Conservation (phyloP, 306 rosid species). For the Lupinus albus region DNA sequence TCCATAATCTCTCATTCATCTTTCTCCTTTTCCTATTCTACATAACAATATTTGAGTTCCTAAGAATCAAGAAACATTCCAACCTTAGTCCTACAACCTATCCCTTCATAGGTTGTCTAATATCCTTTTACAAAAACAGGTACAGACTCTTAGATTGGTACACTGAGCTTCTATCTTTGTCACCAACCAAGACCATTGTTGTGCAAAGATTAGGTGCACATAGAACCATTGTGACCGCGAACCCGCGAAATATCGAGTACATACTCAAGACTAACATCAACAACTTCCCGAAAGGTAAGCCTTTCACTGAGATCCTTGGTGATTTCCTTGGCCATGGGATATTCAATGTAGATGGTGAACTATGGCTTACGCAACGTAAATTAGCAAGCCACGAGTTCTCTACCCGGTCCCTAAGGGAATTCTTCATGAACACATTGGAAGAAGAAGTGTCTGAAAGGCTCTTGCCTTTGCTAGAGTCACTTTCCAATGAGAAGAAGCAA, state of each 20-base stretch:
- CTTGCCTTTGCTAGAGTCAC: conserved; percentile 58
- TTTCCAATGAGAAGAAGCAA: conserved; percentile 32
- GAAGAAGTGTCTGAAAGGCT: conserved; percentile 55
- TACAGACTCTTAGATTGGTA: conserved; percentile 73
- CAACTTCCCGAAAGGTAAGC: conserved; percentile 89
- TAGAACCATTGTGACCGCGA: conserved; percentile 71
- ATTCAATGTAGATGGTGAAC: conserved; percentile 80
- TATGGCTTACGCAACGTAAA: conserved; percentile 68
- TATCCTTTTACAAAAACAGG: conserved; percentile 69
- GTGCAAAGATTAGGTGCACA: conserved; percentile 66
- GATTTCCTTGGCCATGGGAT: conserved; percentile 85
- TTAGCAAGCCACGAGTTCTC: conserved; percentile 76
- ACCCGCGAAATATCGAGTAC: conserved; percentile 74
- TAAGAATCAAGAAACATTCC: conserved; percentile 32
- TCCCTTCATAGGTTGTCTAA: conserved; percentile 70
- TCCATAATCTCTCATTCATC: conserved; percentile 40
- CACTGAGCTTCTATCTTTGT: conserved; percentile 61
- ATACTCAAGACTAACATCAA: conserved; percentile 77
- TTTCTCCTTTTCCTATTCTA: conserved; percentile 45
- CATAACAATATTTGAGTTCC: conserved; percentile 39
- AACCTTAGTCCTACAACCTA: conserved; percentile 58
- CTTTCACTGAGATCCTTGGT: conserved; percentile 77
- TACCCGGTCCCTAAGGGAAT: conserved; percentile 54
- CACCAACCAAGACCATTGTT: conserved; percentile 65
- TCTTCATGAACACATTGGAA: conserved; percentile 48